Evolutionary conservation across 2,329 filamentous ascomycete genomes (phyloP).

Genomic region (Colletotrichum lentis): DNA sequence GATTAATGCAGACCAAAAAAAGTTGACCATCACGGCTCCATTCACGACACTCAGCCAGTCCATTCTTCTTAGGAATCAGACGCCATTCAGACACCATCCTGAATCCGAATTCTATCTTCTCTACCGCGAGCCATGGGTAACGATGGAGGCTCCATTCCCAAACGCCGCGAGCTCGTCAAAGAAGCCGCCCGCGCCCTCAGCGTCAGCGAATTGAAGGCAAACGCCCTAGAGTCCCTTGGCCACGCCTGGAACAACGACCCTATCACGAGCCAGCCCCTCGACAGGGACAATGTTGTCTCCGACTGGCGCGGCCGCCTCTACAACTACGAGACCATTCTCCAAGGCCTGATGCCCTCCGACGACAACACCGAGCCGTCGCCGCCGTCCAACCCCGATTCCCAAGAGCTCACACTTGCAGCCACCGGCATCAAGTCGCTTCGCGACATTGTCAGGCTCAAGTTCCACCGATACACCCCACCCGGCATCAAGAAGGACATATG

Average conservation of each 20-base stretch:
- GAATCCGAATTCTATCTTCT: not conserved
- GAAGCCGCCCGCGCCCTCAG: conserved; percentile 85
- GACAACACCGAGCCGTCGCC: conserved; percentile 44
- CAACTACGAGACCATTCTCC: conserved; percentile 90
- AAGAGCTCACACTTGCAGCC: conserved; percentile 53
- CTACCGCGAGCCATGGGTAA: conserved; percentile 80
- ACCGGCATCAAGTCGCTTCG: conserved; percentile 79
- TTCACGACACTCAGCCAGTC: not conserved
- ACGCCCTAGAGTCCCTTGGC: conserved; percentile 81
- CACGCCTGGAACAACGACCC: conserved; percentile 90
- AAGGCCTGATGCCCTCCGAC: conserved; percentile 59
- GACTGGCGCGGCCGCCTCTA: conserved; percentile 87
- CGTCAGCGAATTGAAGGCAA: conserved; percentile 86
- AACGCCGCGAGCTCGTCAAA: conserved; percentile 93
- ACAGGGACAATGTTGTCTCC: conserved; percentile 76
- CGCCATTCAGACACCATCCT: not conserved
- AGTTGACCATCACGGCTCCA: not conserved
- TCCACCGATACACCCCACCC: conserved; percentile 58
- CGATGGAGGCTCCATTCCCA: conserved; percentile 96
- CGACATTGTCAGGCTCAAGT: conserved; percentile 87
- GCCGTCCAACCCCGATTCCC: conserved; percentile 41
- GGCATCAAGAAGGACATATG: conserved; percentile 65
- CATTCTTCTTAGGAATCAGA: not conserved
- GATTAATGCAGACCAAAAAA: not conserved
- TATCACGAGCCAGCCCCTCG: conserved; percentile 79